These are phyloP conservation scores for Verticillium zaregamsianum DNA, from an alignment of 2,329 filamentous ascomycete species.

Conservation along the genomic window DNA sequence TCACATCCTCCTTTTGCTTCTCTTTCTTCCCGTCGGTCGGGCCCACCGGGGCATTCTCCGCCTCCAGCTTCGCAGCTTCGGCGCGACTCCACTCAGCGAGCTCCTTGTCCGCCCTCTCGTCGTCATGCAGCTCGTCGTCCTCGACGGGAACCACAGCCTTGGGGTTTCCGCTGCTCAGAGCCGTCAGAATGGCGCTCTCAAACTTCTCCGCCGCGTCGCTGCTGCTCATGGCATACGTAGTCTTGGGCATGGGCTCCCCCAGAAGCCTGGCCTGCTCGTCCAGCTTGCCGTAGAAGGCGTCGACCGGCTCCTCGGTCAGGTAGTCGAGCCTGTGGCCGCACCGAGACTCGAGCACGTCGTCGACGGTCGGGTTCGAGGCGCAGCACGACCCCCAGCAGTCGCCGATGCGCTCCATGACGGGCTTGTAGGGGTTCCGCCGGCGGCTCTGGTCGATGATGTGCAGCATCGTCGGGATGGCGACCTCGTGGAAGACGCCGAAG, in stretches of 20 bases:
- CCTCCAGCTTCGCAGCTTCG: background rate
- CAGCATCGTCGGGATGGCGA: constrained; percentile 25
- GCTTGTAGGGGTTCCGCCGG: constrained; percentile 10
- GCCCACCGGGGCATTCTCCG: constrained; percentile 2
- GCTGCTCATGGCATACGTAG: constrained; percentile 11
- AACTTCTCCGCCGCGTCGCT: constrained; percentile 7
- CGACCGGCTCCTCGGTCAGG: constrained; percentile 7
- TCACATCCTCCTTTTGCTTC: constrained; percentile 1
- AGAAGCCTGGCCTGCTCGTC: constrained; percentile 8
- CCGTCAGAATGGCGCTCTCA: constrained; percentile 9
- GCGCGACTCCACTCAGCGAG: too few relatives aligned
- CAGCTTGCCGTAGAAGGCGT: constrained; percentile 12
- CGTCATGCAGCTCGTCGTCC: constrained; percentile 11
- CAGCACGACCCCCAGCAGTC: constrained; percentile 17
- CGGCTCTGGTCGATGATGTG: constrained; percentile 24
- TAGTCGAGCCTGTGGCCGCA: constrained; percentile 16
- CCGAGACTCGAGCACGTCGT: constrained; percentile 11
- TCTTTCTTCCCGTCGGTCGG: background rate
- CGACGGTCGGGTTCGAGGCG: constrained; percentile 11
- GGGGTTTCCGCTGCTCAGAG: constrained; percentile 6
- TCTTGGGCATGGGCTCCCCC: constrained; percentile 11
- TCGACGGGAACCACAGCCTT: constrained; percentile 5
- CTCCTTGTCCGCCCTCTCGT: constrained; percentile 7
- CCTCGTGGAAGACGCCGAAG: constrained; percentile 23
- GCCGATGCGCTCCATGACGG: constrained; percentile 12